These are phyloP conservation scores for Raphanus sativus DNA, from an alignment of 345 rosid genomes.

Conservation along the genomic window DNA sequence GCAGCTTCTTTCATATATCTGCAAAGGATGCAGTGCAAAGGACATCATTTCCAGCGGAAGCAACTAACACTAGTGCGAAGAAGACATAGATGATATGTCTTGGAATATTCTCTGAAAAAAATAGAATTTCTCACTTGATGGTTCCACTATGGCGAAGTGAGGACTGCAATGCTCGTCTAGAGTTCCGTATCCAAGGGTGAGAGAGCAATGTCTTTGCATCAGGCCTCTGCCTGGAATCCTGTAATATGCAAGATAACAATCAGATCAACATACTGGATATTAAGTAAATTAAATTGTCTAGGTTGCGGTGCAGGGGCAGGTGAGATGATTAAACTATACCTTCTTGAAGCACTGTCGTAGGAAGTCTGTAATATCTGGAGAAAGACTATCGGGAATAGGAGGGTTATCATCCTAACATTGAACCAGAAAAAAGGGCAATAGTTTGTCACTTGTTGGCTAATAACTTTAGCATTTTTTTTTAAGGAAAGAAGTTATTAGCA, in stretches of 20 bases:
- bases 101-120: neutral
- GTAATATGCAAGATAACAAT: constrained; percentile 34
- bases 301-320: constrained; percentile 5
- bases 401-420: constrained; percentile 82
- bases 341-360: constrained; percentile 95
- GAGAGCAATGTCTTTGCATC: constrained; percentile 99
- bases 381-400: constrained; percentile 94
- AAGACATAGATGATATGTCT: neutral
- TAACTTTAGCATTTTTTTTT: neutral
- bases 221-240: constrained; percentile 99
- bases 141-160: constrained; percentile 85
- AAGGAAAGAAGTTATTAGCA: constrained; percentile 2
- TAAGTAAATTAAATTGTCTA: neutral
- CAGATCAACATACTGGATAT: constrained; percentile 8
- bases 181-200: constrained; percentile 97
- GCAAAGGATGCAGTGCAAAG: constrained; percentile 24
- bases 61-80: constrained; percentile 16
- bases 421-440: constrained; percentile 1
- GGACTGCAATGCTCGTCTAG: constrained; percentile 84
- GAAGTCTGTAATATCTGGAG: constrained; percentile 97
- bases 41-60: constrained; percentile 15
- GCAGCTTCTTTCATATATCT: constrained; percentile 59
- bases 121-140: constrained; percentile 50
- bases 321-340: constrained; percentile 46
- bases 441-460: constrained; percentile 22